phyloP scores from a whole-genome alignment of 23 red algal genomes.

The Gracilariopsis chorda region DNA sequence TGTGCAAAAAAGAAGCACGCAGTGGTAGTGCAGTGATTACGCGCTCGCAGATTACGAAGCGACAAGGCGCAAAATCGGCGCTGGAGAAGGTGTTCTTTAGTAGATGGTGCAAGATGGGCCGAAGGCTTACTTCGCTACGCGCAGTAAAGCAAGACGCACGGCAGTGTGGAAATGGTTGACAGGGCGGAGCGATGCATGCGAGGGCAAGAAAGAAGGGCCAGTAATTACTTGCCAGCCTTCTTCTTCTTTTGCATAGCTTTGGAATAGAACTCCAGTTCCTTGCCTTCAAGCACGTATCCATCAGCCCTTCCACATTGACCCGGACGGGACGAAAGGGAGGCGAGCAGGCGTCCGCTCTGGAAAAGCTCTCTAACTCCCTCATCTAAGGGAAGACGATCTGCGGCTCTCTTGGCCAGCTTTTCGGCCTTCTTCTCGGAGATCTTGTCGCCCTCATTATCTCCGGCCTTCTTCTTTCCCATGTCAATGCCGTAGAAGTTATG shows the following conservation, averaged over 20 bases:
- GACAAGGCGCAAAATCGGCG: too few species aligned
- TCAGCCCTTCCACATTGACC: constrained; percentile 96
- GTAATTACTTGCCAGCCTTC: constrained; percentile 82
- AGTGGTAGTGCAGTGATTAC: too few species aligned
- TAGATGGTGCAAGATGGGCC: too few species aligned
- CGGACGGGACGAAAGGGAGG: constrained; percentile 83
- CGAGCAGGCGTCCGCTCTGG: constrained; percentile 85
- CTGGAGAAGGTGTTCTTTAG: too few species aligned
- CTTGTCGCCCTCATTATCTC: constrained; percentile 69
- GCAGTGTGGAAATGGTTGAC: too few species aligned
- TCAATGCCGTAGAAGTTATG: constrained; percentile 92
- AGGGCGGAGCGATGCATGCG: too few species aligned
- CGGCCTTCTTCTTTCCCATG: constrained; percentile 96
- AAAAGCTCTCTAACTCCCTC: constrained; percentile 80
- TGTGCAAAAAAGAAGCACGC: too few species aligned
- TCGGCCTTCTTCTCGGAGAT: constrained; percentile 43
- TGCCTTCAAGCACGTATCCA: constrained; percentile 96
- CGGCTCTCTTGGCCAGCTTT: constrained; percentile 79
- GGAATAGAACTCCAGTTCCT: constrained; percentile 96
- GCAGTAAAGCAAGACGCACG: too few species aligned
- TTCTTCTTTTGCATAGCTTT: constrained; percentile 92
- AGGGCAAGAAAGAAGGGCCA: too few species aligned
- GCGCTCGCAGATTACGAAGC: too few species aligned
- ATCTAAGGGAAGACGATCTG: constrained; percentile 56
- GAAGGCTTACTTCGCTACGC: too few species aligned